Conservation (phyloP, 768 basidiomycete genomes). For the Pseudohyphozyma bogoriensis region DNA sequence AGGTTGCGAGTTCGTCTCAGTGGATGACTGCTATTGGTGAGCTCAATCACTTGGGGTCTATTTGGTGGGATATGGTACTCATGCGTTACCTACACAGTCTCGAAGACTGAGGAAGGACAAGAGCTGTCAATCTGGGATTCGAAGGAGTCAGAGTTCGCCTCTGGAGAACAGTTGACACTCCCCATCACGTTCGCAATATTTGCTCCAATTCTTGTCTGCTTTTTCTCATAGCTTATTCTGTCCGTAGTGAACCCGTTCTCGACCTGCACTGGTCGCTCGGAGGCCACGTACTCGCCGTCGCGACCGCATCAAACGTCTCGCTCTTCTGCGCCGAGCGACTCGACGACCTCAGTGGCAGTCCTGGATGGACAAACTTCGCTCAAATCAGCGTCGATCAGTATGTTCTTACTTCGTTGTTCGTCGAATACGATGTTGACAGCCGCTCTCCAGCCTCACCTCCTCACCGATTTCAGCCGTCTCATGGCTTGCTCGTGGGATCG, state of each 20-base stretch:
- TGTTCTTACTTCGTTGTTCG: not conserved
- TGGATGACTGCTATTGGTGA: slow-evolving; percentile 83
- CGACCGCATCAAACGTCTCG: not conserved
- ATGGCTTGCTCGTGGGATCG: slow-evolving; percentile 53
- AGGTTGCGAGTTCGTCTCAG: slow-evolving; percentile 75
- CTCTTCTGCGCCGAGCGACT: slow-evolving; percentile 3
- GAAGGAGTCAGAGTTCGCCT: slow-evolving; percentile 81
- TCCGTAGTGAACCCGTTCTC: not conserved
- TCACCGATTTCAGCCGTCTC: slow-evolving; percentile 65
- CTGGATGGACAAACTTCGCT: not conserved
- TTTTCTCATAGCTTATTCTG: not conserved
- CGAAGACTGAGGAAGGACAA: slow-evolving; percentile 49
- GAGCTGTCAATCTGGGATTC: slow-evolving; percentile 96
- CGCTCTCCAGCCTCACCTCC: slow-evolving; percentile 53
- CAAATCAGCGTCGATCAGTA: slow-evolving; percentile 5
- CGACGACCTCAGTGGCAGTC: slow-evolving; percentile 1
- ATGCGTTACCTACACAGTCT: slow-evolving; percentile 44
- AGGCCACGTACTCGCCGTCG: slow-evolving; percentile 6
- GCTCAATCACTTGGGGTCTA: slow-evolving; percentile 30
- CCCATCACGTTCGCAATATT: slow-evolving; percentile 1
- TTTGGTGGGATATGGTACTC: not conserved
- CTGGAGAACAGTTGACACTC: slow-evolving; percentile 67
- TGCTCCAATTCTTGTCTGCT: no score
- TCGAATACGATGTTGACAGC: not conserved
- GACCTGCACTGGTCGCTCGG: slow-evolving; percentile 16